phyloP scores from a whole-genome alignment of 345 rosid genomes.

The Durio zibethinus region DNA sequence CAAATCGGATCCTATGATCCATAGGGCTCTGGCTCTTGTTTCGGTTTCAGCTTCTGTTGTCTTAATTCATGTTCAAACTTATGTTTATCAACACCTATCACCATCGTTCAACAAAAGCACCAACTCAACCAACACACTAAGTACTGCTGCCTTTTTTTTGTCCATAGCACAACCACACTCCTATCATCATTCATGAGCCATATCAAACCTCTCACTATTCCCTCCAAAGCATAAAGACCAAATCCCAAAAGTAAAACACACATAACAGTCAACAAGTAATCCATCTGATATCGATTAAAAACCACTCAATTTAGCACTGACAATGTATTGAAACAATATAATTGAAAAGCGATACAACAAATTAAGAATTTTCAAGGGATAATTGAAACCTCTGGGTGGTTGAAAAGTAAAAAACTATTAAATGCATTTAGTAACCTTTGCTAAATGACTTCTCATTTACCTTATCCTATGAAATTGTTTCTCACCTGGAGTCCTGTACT shows the following conservation, averaged over 20 bases:
- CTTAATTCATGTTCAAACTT: slow-evolving; percentile 59
- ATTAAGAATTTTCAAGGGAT: neutral
- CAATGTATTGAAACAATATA: neutral
- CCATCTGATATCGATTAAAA: slow-evolving; percentile 30
- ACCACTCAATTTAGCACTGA: slow-evolving; percentile 30
- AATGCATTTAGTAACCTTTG: neutral
- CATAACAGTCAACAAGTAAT: slow-evolving; percentile 33
- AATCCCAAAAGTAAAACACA: slow-evolving; percentile 33
- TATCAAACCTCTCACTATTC: slow-evolving; percentile 36
- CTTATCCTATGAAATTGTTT: neutral
- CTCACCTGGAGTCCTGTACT: neutral
- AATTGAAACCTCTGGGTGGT: neutral
- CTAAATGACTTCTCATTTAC: neutral
- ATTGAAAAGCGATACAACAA: neutral
- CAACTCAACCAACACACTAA: slow-evolving; percentile 40
- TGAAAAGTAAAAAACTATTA: neutral
- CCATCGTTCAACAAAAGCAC: slow-evolving; percentile 40
- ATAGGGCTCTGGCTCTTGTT: slow-evolving; percentile 83
- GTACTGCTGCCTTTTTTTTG: slow-evolving; percentile 60
- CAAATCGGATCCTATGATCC: slow-evolving; percentile 86
- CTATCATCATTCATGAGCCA: slow-evolving; percentile 56
- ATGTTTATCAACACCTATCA: slow-evolving; percentile 40
- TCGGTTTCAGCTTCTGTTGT: slow-evolving; percentile 70
- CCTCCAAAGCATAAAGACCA: slow-evolving; percentile 49
- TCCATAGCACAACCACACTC: slow-evolving; percentile 72